Conservation (phyloP, 2,329 filamentous ascomycete genomes). For the Cadophora sp. region DNA sequence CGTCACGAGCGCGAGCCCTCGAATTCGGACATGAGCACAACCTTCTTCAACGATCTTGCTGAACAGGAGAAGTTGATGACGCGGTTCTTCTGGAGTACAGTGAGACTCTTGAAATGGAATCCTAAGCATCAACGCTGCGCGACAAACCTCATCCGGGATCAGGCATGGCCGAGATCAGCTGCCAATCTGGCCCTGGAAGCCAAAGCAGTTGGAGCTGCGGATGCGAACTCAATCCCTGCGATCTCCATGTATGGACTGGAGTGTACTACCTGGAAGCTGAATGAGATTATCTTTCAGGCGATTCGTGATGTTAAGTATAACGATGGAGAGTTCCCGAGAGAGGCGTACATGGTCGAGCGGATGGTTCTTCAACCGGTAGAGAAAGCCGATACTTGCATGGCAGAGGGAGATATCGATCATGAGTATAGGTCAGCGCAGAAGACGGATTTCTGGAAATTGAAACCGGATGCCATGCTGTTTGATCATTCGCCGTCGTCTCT, state of each 20-base stretch:
- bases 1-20: background rate
- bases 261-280: background rate
- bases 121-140: background rate
- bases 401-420: background rate
- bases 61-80: conserved; percentile 43
- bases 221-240: background rate
- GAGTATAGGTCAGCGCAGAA: background rate
- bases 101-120: conserved; percentile 24
- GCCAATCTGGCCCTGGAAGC: background rate
- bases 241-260: background rate
- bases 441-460: background rate
- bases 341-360: background rate
- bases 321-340: conserved; percentile 15
- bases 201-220: background rate
- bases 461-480: background rate
- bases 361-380: background rate
- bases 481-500: background rate
- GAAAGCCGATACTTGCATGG: background rate
- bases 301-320: conserved; percentile 8
- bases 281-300: background rate
- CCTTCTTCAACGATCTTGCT: conserved; percentile 33
- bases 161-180: background rate
- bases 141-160: conserved; percentile 10
- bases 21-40: background rate
- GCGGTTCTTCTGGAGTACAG: conserved; percentile 43